Evolutionary conservation across 345 rosid genomes (phyloP), one percentile per base, ranked within the genome.

Genomic region (Physaria fendleri): DNA sequence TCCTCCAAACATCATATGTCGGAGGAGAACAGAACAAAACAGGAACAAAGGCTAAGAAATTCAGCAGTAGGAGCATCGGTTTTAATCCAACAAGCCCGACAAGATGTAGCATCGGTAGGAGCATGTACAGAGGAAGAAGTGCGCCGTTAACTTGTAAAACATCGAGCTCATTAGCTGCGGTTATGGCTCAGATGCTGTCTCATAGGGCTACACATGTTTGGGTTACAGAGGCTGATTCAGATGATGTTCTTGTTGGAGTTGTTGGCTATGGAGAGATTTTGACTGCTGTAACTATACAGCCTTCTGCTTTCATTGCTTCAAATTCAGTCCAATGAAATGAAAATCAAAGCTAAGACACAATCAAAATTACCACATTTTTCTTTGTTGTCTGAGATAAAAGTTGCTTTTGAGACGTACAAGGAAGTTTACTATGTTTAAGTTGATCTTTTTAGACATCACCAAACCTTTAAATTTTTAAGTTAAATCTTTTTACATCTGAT

Each of bases 121-220:
- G 85, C 81, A 82, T 89, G 89, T 93, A 93, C 34, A 74, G 96
- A 67, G 97, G 99, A 49, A 80, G 99, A 75, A 89, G 90, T 41
- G 84, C 95, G 3, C 99, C 99, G 3, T 68, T 93, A 66, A 93
- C 96, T n/a, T 93, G 99, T 55, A 87, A 81, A 72, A 74, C 68
- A 25, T 79, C 86, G 1, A 89, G 95, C 65, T 87, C 97, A 0
- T 68, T 93, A 52, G 99, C 99, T 1, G 97, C 97, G 0, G 95
- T 93, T 2, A 93, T 93, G 99, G 95, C 99, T 51, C 99, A 93
- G 63, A 93, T 93, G 99, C 80, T 89, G 9, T 89, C 97, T 58
- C 97, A 93, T 58, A 70, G 97, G 56, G 96, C 91, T 24, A 85
- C 97, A 32, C 96, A 89, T 56, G 92, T 93, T 24, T 93, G 99